Evolutionary conservation across 2,329 filamentous ascomycete species (phyloP), one percentile per base, ranked within the genome.

Genomic region (Ophiostoma fasciatum): DNA sequence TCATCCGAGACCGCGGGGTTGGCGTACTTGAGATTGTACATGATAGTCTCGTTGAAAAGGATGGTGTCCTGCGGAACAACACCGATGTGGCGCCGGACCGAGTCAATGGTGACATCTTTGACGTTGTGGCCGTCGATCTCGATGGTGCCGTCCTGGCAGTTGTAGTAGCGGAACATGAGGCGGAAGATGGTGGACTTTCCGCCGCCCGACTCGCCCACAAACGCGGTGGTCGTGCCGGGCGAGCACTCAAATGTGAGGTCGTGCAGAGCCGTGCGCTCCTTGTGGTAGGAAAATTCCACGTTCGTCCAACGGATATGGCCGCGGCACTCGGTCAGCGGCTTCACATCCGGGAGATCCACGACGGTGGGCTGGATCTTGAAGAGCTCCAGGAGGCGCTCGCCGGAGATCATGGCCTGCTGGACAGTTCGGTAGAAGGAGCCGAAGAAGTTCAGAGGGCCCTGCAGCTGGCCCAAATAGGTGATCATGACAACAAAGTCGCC

Each of bases 161-260:
- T 92, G 63, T 96, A 98, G 58, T 94, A 98, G 14, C 90, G 81
- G 66, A 94, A 96, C 54, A 98, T 76, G 33, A 96, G 71, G 34
- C 90, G 80, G 64, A 98, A 94, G 19, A 98, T 72, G 0, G 90
- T 98, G 3, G 88, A 96, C 57, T 98, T 98, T 46, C 90, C 90
- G 40, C 90, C 90, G 31, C 90, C 90, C 22, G 88, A 96, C 56
- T 96, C 88, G 44, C 90, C 90, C 14, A 98, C 90, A 45, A 98
- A 78, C 1, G 90, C 90, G 6, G 88, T 98, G 0, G 87, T 96
- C 1, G 85, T 94, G 35, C 90, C 90, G 2, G 90, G 87, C 14
- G 64, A 62, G 55, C 87, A 94, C 44, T 79, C 77, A 57, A 98
- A 96, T 44, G 72, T 78, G 33, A 98, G 67, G 31, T 85, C 78